These are phyloP conservation scores for Xylariomycetidae sp. DNA, from an alignment of 2,329 filamentous ascomycete species.

Conservation along the genomic window DNA sequence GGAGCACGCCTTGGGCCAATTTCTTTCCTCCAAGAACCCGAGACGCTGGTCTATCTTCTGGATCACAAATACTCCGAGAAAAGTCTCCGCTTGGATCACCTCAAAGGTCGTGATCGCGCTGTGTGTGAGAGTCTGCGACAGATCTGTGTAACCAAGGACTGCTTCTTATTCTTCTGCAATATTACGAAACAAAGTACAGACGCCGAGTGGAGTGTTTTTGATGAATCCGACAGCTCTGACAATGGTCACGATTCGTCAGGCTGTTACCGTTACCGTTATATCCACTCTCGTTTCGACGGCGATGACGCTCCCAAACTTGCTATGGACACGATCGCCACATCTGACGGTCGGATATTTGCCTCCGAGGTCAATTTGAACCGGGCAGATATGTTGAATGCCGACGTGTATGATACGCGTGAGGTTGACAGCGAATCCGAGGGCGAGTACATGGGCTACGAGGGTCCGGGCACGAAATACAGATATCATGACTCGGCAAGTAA, in stretches of 20 bases:
- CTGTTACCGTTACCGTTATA: too few relatives aligned
- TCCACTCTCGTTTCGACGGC: too few relatives aligned
- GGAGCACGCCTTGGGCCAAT: too few relatives aligned
- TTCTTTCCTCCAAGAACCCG: background rate
- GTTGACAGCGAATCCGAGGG: background rate
- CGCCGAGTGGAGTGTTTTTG: too few relatives aligned
- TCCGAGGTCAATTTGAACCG: background rate
- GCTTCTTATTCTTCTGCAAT: background rate
- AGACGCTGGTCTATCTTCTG: background rate
- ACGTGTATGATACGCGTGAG: background rate
- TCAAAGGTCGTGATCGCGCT: background rate
- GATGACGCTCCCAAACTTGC: conserved; percentile 1
- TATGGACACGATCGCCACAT: conserved; percentile 7
- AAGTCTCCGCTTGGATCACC: background rate
- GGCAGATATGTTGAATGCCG: too few relatives aligned
- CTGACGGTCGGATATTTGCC: too few relatives aligned
- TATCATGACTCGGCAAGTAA: background rate
- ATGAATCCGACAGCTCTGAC: too few relatives aligned
- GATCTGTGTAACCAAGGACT: background rate
- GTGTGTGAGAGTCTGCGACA: background rate
- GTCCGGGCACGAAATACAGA: too few relatives aligned
- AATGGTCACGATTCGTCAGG: too few relatives aligned
- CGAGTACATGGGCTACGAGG: too few relatives aligned
- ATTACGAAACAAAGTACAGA: too few relatives aligned
- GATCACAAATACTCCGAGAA: background rate